Conservation (phyloP, 2,329 filamentous ascomycete genomes). For the Fusarium oligoseptatum region DNA sequence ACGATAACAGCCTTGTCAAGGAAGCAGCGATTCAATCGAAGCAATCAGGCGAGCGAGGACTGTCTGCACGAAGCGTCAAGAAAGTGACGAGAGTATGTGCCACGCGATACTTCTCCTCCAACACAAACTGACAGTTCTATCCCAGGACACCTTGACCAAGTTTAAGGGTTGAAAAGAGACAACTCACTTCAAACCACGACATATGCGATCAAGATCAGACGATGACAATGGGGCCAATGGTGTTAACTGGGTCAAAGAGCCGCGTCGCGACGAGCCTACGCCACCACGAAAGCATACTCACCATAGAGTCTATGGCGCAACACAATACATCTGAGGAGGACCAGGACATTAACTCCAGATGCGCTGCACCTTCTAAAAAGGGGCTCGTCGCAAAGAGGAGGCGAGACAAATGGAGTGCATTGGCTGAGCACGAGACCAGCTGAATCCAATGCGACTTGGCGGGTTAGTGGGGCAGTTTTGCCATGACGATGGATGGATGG, state of each 20-base stretch:
- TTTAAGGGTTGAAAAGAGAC: slow-evolving; percentile 71
- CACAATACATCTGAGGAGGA: neutral
- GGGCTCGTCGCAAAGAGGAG: slow-evolving; percentile 12
- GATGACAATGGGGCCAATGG: neutral
- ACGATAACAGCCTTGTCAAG: slow-evolving; percentile 74
- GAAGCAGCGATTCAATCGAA: slow-evolving; percentile 84
- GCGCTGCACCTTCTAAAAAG: slow-evolving; percentile 4
- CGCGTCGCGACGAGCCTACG: slow-evolving; percentile 7
- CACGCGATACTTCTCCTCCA: neutral
- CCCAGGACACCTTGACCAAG: slow-evolving; percentile 73
- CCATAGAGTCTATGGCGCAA: neutral
- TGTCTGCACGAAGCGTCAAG: slow-evolving; percentile 81
- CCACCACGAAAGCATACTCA: neutral
- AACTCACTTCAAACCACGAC: neutral
- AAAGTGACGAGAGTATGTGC: slow-evolving; percentile 79
- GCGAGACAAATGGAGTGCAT: slow-evolving; percentile 3
- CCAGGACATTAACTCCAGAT: neutral
- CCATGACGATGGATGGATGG: slow-evolving; percentile 26
- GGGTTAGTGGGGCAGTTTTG: slow-evolving; percentile 39
- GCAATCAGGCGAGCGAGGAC: slow-evolving; percentile 77
- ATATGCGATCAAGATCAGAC: neutral
- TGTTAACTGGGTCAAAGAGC: slow-evolving; percentile 6
- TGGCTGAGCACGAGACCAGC: slow-evolving; percentile 45
- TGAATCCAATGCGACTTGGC: slow-evolving; percentile 31
- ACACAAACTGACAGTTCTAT: slow-evolving; percentile 20